These are phyloP conservation scores for Sporopachydermia cereana DNA, from an alignment of 1,139 yeast species.

Conservation along the genomic window DNA sequence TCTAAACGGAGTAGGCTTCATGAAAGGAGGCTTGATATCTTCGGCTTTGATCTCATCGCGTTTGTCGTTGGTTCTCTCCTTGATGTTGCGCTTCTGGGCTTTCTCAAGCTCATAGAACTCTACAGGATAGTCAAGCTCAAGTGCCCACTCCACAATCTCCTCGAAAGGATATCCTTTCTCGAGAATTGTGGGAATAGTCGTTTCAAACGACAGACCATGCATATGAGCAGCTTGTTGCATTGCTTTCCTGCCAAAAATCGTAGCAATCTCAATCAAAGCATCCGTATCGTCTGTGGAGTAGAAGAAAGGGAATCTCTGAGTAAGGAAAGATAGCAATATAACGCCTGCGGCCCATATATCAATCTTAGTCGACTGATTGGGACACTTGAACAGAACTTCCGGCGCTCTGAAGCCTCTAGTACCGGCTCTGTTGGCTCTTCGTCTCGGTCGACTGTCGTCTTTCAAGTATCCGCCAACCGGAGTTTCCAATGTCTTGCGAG, in stretches of 20 bases:
- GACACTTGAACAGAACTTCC: slow-evolving; percentile 80
- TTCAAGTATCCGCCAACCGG: slow-evolving; percentile 61
- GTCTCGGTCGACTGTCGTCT: slow-evolving; percentile 73
- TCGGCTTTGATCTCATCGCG: slow-evolving; percentile 21
- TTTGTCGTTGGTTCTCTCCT: slow-evolving; percentile 9
- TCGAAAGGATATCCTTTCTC: slow-evolving; percentile 25
- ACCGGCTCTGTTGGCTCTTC: slow-evolving; percentile 96
- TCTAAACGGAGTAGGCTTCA: slow-evolving; percentile 13
- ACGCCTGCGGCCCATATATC: slow-evolving; percentile 77
- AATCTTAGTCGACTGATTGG: slow-evolving; percentile 62
- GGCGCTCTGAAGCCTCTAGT: slow-evolving; percentile 96
- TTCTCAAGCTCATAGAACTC: slow-evolving; percentile 21
- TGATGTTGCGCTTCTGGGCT: slow-evolving; percentile 16
- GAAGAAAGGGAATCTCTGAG: slow-evolving; percentile 62
- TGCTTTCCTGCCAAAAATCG: slow-evolving; percentile 70
- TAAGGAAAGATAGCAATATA: slow-evolving; percentile 46
- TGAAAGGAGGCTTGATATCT: slow-evolving; percentile 19
- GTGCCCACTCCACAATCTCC: slow-evolving; percentile 28
- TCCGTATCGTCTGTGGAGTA: slow-evolving; percentile 88
- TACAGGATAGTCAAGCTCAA: slow-evolving; percentile 13
- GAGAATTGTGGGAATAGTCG: slow-evolving; percentile 37
- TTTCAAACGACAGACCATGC: slow-evolving; percentile 84
- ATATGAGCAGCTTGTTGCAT: slow-evolving; percentile 67
- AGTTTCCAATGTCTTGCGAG: slow-evolving; percentile 15
- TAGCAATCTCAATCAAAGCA: slow-evolving; percentile 74